phyloP scores from a whole-genome alignment of 768 basidiomycete genomes.

The Lyophyllum decastes region DNA sequence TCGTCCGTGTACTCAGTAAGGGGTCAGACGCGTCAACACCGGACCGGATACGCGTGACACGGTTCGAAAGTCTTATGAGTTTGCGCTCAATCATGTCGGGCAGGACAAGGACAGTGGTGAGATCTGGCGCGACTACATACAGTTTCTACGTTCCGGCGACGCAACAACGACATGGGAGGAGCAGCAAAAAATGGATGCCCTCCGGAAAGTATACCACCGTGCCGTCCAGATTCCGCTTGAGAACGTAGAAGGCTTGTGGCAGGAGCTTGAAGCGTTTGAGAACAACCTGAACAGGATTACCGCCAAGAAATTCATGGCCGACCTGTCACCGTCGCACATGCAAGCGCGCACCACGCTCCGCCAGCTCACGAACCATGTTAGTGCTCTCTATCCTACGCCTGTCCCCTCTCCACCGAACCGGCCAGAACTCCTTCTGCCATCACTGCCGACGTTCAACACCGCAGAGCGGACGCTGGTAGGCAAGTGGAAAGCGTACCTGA shows the following conservation, averaged over 20 bases:
- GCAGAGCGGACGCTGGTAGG: conserved; percentile 76
- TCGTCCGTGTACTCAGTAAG: neutral
- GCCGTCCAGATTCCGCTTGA: conserved; percentile 94
- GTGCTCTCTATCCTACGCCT: conserved; percentile 51
- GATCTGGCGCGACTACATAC: conserved; percentile 94
- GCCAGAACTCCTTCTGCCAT: conserved; percentile 62
- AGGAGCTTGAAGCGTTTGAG: conserved; percentile 92
- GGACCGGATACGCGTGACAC: conserved; percentile 70
- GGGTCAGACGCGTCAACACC: conserved; percentile 62
- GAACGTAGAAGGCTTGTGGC: conserved; percentile 92
- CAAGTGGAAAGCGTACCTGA: conserved; percentile 89
- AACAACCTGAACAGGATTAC: conserved; percentile 87
- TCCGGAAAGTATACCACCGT: conserved; percentile 90
- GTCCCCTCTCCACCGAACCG: conserved; percentile 34
- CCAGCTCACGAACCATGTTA: conserved; percentile 72
- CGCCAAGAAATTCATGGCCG: conserved; percentile 94
- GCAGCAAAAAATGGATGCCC: conserved; percentile 91
- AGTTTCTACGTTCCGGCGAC: conserved; percentile 78
- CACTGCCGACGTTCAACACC: conserved; percentile 70
- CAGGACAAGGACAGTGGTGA: conserved; percentile 90
- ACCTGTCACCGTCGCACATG: conserved; percentile 93
- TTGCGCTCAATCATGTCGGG: conserved; percentile 85
- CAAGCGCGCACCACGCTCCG: conserved; percentile 89
- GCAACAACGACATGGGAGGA: conserved; percentile 90
- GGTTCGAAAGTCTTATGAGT: conserved; percentile 90